Conservation (phyloP, 352 stramenopile species). For the Phytophthora aleatoria region DNA sequence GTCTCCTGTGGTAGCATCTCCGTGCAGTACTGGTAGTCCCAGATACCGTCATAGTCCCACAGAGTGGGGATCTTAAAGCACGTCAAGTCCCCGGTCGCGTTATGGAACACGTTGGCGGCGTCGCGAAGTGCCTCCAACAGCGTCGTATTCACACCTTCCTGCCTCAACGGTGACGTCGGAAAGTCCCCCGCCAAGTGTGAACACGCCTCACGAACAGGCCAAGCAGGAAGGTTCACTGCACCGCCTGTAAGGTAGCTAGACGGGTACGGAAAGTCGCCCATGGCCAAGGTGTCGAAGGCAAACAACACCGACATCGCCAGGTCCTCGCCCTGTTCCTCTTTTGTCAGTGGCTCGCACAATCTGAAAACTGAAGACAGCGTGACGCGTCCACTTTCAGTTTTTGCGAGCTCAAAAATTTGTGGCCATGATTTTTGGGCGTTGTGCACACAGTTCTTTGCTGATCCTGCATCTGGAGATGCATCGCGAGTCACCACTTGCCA, state of each 20-base stretch:
- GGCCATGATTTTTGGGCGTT: slow-evolving; percentile 86
- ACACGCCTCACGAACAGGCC: slow-evolving; percentile 92
- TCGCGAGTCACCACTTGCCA: slow-evolving; percentile 84
- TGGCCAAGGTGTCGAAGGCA: slow-evolving; percentile 93
- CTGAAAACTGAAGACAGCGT: slow-evolving; percentile 68
- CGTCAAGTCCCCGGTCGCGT: slow-evolving; percentile 70
- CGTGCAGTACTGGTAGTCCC: slow-evolving; percentile 93
- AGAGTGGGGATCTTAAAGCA: slow-evolving; percentile 80
- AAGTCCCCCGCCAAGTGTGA: slow-evolving; percentile 64
- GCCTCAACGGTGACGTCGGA: slow-evolving; percentile 24
- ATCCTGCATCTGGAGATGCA: slow-evolving; percentile 70
- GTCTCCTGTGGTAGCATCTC: slow-evolving; percentile 91
- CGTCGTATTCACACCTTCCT: slow-evolving; percentile 21
- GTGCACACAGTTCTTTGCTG: slow-evolving; percentile 74
- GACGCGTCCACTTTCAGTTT: slow-evolving; percentile 54
- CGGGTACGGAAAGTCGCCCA: slow-evolving; percentile 96
- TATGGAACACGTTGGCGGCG: slow-evolving; percentile 90
- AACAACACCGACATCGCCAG: slow-evolving; percentile 80
- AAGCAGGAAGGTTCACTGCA: slow-evolving; percentile 80
- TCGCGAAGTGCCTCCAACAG: slow-evolving; percentile 60
- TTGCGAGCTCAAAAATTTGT: slow-evolving; percentile 74
- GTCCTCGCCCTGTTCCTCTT: slow-evolving; percentile 48
- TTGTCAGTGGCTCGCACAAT: slow-evolving; percentile 65
- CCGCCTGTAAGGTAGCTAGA: slow-evolving; percentile 92
- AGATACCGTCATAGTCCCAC: slow-evolving; percentile 86